These are phyloP conservation scores for Pseudogymnoascus sp. DNA, from an alignment of 2,329 filamentous ascomycete species.

Conservation along the genomic window DNA sequence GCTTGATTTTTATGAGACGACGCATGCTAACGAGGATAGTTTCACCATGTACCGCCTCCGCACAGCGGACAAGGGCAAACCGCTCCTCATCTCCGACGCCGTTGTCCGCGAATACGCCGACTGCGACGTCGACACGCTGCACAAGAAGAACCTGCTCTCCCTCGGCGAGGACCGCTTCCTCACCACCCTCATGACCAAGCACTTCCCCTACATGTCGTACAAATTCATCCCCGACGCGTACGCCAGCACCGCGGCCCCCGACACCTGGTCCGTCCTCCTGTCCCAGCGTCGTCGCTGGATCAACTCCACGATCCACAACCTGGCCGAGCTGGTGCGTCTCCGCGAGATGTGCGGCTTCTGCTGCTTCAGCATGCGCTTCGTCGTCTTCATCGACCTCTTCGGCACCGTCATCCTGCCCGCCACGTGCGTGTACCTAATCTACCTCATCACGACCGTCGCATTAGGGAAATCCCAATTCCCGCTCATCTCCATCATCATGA, in stretches of 20 bases:
- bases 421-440: conserved; percentile 79
- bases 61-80: conserved; percentile 88
- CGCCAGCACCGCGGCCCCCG: conserved; percentile 94
- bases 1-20: too few relatives aligned
- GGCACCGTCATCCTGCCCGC: conserved; percentile 90
- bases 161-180: conserved; percentile 96
- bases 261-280: conserved; percentile 88
- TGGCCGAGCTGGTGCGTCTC: conserved; percentile 89
- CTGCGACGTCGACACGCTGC: conserved; percentile 84
- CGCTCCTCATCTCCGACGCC: conserved; percentile 83
- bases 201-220: conserved; percentile 90
- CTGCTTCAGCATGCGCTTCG: conserved; percentile 98
- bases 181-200: conserved; percentile 95
- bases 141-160: conserved; percentile 86
- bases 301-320: conserved; percentile 97
- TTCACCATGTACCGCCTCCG: conserved; percentile 98
- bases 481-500: conserved; percentile 75
- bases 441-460: conserved; percentile 73
- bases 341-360: conserved; percentile 97
- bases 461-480: conserved; percentile 68
- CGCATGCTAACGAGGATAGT: conserved; percentile 47
- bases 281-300: conserved; percentile 99
- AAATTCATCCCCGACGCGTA: conserved; percentile 92
- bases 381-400: conserved; percentile 89
- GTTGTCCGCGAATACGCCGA: conserved; percentile 84